Conservation (phyloP, 169 alveolate species). For the Cryptosporidium ubiquitum region DNA sequence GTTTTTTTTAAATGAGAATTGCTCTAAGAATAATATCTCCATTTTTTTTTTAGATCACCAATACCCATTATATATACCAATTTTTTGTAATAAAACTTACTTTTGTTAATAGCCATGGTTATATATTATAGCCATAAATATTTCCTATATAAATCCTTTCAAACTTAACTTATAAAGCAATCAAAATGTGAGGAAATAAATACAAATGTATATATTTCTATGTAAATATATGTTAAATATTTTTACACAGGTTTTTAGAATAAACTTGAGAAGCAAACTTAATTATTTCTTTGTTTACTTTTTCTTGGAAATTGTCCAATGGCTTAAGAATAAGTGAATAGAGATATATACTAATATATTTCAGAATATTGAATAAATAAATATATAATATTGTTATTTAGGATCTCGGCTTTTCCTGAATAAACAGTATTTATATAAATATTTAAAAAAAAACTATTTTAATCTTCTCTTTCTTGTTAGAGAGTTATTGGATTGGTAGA, state of each 20-base stretch:
- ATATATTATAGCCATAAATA: not conserved
- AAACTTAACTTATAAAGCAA: not conserved
- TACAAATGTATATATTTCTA: not conserved
- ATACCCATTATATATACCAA: not conserved
- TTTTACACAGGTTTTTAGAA: not conserved
- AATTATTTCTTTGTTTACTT: not conserved
- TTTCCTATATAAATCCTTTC: not conserved
- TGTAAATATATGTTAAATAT: not conserved
- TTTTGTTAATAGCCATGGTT: constrained; percentile 57
- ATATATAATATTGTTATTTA: constrained; percentile 1
- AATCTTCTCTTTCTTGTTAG: not conserved
- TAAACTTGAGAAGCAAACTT: not conserved
- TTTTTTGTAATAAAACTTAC: constrained; percentile 14
- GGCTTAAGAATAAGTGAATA: not conserved
- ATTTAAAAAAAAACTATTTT: too few relatives aligned
- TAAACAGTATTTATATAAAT: not conserved
- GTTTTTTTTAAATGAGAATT: too few relatives aligned
- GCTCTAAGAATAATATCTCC: not conserved
- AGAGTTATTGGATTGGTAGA: not conserved
- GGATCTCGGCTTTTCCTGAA: constrained; percentile 17
- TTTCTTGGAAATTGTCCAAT: not conserved
- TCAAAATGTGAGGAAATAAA: not conserved
- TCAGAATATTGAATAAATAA: not conserved
- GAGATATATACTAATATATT: not conserved
- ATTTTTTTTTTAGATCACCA: not conserved